Evolutionary conservation across 139 green algal species (phyloP).

Genomic region (Volvox reticuliferus): DNA sequence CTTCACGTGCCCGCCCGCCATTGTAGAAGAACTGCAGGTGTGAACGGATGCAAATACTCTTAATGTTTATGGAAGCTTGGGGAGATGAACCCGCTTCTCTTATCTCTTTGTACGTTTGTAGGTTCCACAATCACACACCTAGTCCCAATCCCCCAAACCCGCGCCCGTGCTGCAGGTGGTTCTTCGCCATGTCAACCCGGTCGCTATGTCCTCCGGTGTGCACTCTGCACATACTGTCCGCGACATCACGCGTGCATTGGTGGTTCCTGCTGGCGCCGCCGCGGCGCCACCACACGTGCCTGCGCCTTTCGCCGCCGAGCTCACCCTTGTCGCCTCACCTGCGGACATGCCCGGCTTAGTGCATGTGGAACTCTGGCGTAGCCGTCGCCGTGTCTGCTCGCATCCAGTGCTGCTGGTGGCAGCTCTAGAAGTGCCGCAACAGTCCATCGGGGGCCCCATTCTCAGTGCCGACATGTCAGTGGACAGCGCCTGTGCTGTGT

Average conservation of each 20-base stretch:
- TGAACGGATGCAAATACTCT: neutral
- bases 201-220: slow-evolving; percentile 24
- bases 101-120: too few relatives aligned
- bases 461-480: neutral
- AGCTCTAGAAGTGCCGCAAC: neutral
- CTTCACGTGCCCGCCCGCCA: slow-evolving; percentile 2
- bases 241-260: slow-evolving; percentile 4
- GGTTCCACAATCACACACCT: too few relatives aligned
- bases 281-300: neutral
- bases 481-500: neutral
- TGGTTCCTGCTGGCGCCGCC: neutral
- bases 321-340: neutral
- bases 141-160: too few relatives aligned
- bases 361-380: slow-evolving; percentile 36
- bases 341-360: slow-evolving; percentile 15
- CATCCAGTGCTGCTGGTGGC: slow-evolving; percentile 24
- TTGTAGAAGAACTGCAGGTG: slow-evolving; percentile 31
- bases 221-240: neutral
- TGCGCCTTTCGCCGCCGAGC: neutral
- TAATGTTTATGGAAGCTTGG: too few relatives aligned
- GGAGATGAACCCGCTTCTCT: too few relatives aligned
- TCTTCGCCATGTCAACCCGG: slow-evolving; percentile 22
- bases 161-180: slow-evolving; percentile 1
- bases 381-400: slow-evolving; percentile 4
- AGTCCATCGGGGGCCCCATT: neutral